A percentile compares a stretch with the other conserved stretches of the same genome.
Evolutionary conservation across 2,329 filamentous ascomycete genomes (phyloP).

Genomic region (Ophiostoma sp.): DNA sequence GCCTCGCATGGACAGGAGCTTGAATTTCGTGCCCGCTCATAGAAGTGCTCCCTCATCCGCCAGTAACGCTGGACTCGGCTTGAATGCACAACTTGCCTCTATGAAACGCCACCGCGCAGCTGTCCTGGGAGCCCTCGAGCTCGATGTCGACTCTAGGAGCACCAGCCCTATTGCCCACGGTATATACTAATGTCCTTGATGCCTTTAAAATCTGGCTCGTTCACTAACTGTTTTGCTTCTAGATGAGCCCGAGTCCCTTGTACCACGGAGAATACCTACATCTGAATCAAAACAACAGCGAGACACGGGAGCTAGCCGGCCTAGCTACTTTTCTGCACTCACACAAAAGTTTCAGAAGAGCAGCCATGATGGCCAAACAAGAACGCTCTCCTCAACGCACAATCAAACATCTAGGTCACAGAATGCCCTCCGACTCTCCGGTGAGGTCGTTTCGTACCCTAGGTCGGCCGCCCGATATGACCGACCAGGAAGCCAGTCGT

Average conservation of each 20-base stretch:
- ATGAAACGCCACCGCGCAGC: not conserved
- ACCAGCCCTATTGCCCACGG: not conserved
- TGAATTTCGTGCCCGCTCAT: too few relatives aligned
- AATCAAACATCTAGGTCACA: not conserved
- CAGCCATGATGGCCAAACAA: not conserved
- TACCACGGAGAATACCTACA: not conserved
- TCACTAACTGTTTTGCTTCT: not conserved
- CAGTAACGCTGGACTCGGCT: not conserved
- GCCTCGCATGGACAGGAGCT: not conserved
- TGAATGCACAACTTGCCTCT: not conserved
- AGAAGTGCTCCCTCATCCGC: not conserved
- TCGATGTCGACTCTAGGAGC: not conserved
- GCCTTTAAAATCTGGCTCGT: too few relatives aligned
- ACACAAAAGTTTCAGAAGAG: conserved; percentile 17
- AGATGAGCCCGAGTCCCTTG: not conserved
- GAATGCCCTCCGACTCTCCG: not conserved
- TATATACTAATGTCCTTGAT: not conserved
- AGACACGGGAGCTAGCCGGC: not conserved
- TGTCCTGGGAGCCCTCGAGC: not conserved
- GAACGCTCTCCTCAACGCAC: not conserved
- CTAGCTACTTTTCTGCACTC: conserved; percentile 25
- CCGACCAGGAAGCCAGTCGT: not conserved
- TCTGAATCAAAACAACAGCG: not conserved
- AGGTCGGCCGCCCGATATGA: not conserved
- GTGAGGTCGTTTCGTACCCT: conserved; percentile 1